phyloP scores from a whole-genome alignment of 2,329 filamentous ascomycete genomes.

The Cercospora sojina region DNA sequence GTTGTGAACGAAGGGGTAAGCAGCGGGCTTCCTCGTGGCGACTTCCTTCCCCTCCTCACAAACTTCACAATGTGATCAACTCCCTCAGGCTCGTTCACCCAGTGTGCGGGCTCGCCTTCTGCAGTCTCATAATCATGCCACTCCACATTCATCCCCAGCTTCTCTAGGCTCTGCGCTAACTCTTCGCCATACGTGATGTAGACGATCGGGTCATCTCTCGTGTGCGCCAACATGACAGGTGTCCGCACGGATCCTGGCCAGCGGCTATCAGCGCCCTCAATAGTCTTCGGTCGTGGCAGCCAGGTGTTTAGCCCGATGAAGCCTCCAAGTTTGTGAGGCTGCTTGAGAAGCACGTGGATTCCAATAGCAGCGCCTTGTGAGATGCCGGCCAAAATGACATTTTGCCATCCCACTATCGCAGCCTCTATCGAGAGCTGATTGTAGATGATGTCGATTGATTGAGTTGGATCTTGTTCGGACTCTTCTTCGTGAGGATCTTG shows the following conservation, averaged over 20 bases:
- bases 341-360: conserved; percentile 23
- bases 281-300: conserved; percentile 18
- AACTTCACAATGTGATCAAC: conserved; percentile 26
- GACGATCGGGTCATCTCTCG: conserved; percentile 24
- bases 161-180: conserved; percentile 14
- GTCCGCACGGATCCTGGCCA: conserved; percentile 17
- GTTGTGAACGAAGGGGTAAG: not conserved
- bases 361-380: conserved; percentile 29
- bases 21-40: not conserved
- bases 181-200: conserved; percentile 24
- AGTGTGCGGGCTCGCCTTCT: conserved; percentile 23
- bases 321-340: conserved; percentile 18
- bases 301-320: conserved; percentile 29
- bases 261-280: conserved; percentile 1
- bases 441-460: conserved; percentile 15
- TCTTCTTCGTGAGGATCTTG: conserved; percentile 32
- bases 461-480: conserved; percentile 22
- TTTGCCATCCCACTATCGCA: conserved; percentile 20
- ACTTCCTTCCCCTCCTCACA: conserved; percentile 5
- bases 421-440: conserved; percentile 21
- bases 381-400: conserved; percentile 28
- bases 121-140: conserved; percentile 21
- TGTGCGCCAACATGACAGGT: conserved; percentile 25
- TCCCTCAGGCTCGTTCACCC: conserved; percentile 27
- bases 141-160: conserved; percentile 19